Conservation (phyloP, 2,329 filamentous ascomycete species). For the Clonostachys rhizophaga region DNA sequence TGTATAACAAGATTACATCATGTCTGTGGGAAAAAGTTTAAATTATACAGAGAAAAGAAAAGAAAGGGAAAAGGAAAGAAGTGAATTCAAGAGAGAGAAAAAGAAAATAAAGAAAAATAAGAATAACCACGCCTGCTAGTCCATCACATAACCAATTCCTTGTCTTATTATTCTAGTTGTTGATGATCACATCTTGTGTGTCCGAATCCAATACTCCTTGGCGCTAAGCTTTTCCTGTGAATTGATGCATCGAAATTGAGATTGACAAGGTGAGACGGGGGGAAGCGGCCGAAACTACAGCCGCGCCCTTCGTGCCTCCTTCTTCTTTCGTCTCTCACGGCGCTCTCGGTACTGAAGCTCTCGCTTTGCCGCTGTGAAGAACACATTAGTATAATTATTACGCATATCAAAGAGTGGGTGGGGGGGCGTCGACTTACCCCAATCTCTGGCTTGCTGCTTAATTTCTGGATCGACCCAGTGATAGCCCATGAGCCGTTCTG, state of each 20-base stretch:
- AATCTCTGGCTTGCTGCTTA: constrained; percentile 27
- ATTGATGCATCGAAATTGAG: constrained; percentile 10
- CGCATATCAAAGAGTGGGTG: not conserved
- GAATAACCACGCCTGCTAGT: too few relatives aligned
- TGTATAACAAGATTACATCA: too few relatives aligned
- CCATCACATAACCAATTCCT: too few relatives aligned
- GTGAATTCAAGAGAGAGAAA: constrained; percentile 6
- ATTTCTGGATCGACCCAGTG: constrained; percentile 34
- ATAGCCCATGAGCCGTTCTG: constrained; percentile 40
- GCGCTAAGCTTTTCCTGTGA: constrained; percentile 1
- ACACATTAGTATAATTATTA: not conserved
- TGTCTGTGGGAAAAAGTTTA: too few relatives aligned
- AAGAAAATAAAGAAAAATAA: not conserved
- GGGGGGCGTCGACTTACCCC: constrained; percentile 26
- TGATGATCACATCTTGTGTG: too few relatives aligned
- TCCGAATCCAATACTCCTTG: too few relatives aligned
- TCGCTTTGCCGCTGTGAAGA: constrained; percentile 22
- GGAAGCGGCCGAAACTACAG: not conserved
- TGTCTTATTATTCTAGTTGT: too few relatives aligned
- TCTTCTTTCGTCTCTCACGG: constrained; percentile 27
- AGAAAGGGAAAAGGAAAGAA: not conserved
- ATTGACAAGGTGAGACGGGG: not conserved
- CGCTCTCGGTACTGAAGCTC: constrained; percentile 27
- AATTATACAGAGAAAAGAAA: constrained; percentile 1
- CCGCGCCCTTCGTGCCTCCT: constrained; percentile 17